phyloP scores from a whole-genome alignment of 2,329 filamentous ascomycete species.

The Ophiostoma tasmaniense region DNA sequence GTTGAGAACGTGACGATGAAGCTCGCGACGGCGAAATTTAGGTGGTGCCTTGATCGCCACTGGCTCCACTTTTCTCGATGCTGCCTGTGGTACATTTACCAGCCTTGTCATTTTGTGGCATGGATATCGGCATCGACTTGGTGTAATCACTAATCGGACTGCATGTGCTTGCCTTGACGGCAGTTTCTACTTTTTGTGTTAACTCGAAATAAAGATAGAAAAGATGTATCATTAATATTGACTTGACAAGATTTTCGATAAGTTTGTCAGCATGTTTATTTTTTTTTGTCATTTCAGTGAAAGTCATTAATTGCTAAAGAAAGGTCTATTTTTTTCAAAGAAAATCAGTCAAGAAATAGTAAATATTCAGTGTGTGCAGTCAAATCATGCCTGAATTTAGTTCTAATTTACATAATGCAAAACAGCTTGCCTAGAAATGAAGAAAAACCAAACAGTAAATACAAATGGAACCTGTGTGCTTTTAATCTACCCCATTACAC shows the following conservation, averaged over 20 bases:
- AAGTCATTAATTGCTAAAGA: too few species aligned
- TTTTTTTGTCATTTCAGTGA: too few species aligned
- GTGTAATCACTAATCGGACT: neutral
- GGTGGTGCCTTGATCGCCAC: constrained; percentile 4
- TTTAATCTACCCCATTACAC: constrained; percentile 4
- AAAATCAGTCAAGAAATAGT: too few species aligned
- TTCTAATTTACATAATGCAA: neutral
- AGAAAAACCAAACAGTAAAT: neutral
- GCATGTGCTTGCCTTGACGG: neutral
- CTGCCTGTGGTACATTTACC: neutral
- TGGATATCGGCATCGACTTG: neutral
- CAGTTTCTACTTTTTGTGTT: neutral
- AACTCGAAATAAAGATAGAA: too few species aligned
- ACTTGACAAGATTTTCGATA: too few species aligned
- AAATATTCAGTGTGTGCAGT: too few species aligned
- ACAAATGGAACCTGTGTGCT: neutral
- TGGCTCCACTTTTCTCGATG: neutral
- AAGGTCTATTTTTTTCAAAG: too few species aligned
- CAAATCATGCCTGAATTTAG: neutral
- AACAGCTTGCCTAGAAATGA: neutral
- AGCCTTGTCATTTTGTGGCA: neutral
- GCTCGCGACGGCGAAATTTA: neutral
- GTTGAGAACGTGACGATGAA: neutral
- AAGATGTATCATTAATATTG: too few species aligned
- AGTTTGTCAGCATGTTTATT: too few species aligned